Conservation (phyloP, 2,329 filamentous ascomycete species). For the Pseudogymnoascus sp. region DNA sequence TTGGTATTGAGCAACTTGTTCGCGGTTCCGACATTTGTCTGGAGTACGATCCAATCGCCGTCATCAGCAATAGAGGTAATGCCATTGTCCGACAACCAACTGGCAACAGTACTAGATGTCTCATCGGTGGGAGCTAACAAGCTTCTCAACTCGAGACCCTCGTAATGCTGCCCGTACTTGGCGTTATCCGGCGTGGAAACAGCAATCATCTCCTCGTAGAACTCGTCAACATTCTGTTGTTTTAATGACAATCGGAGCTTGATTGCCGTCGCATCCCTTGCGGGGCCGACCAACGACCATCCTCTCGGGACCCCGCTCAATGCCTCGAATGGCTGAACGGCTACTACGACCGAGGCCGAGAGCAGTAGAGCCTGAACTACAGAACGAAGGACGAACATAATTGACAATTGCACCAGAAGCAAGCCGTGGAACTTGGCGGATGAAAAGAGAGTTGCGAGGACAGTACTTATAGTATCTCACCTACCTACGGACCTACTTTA, state of each 20-base stretch:
- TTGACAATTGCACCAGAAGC: not conserved
- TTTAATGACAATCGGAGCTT: conserved; percentile 19
- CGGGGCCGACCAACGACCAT: conserved; percentile 18
- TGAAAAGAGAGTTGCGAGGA: not conserved
- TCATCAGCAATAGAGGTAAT: conserved; percentile 32
- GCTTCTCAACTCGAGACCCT: conserved; percentile 36
- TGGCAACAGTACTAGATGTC: conserved; percentile 31
- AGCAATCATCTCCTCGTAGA: conserved; percentile 21
- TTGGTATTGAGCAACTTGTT: conserved; percentile 33
- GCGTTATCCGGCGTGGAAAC: conserved; percentile 40
- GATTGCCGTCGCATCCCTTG: conserved; percentile 14
- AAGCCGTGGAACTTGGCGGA: not conserved
- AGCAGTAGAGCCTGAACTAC: conserved; percentile 16
- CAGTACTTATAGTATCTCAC: not conserved
- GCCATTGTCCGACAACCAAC: conserved; percentile 36
- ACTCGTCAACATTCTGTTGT: conserved; percentile 19
- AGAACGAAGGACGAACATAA: conserved; percentile 15
- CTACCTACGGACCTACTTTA: not conserved
- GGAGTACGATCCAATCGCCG: conserved; percentile 25
- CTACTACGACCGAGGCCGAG: conserved; percentile 10
- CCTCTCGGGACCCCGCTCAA: conserved; percentile 17
- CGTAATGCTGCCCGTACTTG: conserved; percentile 43
- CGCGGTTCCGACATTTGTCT: conserved; percentile 28
- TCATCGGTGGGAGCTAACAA: conserved; percentile 36
- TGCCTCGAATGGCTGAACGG: conserved; percentile 18